Percentiles rank a stretch among this genome's conserved stretches.
Conservation (phyloP, 139 green algal species). For the Asterochloris erici region DNA sequence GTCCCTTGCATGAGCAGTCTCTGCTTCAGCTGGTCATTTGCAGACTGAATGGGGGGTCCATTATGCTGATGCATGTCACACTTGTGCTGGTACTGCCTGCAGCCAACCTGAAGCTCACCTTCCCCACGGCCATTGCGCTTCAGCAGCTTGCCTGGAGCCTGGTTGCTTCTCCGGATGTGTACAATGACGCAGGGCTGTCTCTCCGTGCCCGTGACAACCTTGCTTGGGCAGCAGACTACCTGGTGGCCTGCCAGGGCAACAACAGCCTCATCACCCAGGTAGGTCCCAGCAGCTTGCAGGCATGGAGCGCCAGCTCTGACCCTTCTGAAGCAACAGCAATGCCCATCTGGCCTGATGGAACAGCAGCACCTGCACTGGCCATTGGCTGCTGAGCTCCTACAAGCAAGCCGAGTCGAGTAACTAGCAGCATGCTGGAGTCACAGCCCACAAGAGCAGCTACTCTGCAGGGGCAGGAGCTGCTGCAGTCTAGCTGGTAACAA, state of each 20-base stretch:
- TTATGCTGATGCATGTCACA: not conserved
- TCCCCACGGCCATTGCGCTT: constrained; percentile 50
- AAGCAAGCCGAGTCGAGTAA: no score
- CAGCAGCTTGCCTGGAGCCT: constrained; percentile 47
- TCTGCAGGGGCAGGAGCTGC: constrained; percentile 9
- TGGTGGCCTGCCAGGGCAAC: constrained; percentile 31
- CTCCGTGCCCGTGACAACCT: constrained; percentile 24
- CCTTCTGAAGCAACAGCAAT: no score
- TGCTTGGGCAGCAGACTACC: constrained; percentile 47
- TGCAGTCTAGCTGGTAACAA: not conserved
- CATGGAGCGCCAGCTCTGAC: no score
- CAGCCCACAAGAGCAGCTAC: not conserved
- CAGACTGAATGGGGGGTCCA: not conserved
- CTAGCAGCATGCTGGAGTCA: no score
- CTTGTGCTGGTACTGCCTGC: not conserved
- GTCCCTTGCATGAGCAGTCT: not conserved
- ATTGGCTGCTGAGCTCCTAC: no score
- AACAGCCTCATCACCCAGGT: no score
- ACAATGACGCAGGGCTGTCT: no score
- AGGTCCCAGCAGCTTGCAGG: no score
- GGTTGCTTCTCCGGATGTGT: not conserved
- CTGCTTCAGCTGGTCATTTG: not conserved
- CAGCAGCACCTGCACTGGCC: no score
- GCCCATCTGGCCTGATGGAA: no score
- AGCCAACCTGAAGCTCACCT: constrained; percentile 37